Evolutionary conservation across 768 basidiomycete species (phyloP), one percentile per base, ranked within the genome.

Genomic region (Leccinum disarticulatum): DNA sequence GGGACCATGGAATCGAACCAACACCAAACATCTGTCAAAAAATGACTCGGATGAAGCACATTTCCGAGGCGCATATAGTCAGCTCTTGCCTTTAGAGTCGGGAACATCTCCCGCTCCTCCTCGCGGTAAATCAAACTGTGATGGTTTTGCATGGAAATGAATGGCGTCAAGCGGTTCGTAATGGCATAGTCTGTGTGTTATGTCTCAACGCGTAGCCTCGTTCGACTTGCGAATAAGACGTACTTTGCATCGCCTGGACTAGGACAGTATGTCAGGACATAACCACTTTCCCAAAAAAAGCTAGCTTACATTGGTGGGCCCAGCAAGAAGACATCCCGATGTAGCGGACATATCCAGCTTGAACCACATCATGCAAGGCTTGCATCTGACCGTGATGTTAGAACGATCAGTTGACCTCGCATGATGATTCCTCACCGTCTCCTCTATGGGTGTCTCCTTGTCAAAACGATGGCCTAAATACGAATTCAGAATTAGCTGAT

Each of bases 81-180:
- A 17, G 54, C 1, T 15, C 28, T 7, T 14, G 52, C 48, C 41
- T 80, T 71, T 47, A 80, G 70, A 3, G 74, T 75, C 11, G 85
- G 85, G 63, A 84, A 79, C 81, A 83, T 82, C 64, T 83, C 82
- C 28, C 73, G 77, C 65, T 84, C 85, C 68, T 87, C 85, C 67
- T 87, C 86, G 48, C 84, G 79, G 66, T 86, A 86, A 35, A 83
- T 52, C 6, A 84, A 74, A 58, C 68, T 80, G 67, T 86, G 80
- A 61, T 83, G 79, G 70, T 87, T 85, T 68, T 87, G 85, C 85
- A 87, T 86, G 11, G 81, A 81, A 70, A 85, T 81, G 72, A 87
- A 86, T 6, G 80, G 81, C 8, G 80, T 82, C 35, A 79, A 72
- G 47, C 73, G 76, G 63, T 79, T 76, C 31, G 62, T 68, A 60